Conservation (phyloP, 2,329 filamentous ascomycete species). For the Claviceps purpurea region DNA sequence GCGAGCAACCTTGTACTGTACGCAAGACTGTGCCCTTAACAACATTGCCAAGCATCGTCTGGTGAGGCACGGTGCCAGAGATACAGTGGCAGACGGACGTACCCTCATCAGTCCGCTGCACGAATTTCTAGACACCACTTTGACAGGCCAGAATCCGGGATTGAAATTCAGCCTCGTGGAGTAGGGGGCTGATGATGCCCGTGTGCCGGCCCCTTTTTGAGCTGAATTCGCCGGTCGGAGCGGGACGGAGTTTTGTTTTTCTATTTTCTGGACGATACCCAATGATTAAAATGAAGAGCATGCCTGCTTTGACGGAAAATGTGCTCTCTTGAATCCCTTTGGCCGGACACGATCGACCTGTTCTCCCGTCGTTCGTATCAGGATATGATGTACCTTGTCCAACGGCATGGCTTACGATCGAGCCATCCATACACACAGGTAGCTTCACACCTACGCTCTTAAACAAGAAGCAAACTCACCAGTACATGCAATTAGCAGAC, state of each 20-base stretch:
- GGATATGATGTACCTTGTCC: neutral
- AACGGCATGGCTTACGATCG: neutral
- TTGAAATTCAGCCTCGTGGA: constrained; percentile 15
- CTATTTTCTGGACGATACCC: neutral
- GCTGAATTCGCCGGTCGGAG: neutral
- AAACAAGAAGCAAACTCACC: constrained; percentile 33
- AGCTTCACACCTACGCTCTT: constrained; percentile 40
- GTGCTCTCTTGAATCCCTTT: neutral
- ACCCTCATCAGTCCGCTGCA: constrained; percentile 12
- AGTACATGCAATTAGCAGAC: constrained; percentile 38
- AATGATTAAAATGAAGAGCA: neutral
- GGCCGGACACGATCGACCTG: neutral
- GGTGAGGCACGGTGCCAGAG: constrained; percentile 16
- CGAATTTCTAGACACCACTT: constrained; percentile 14
- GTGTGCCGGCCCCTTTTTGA: too few species aligned
- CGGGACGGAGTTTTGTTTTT: neutral
- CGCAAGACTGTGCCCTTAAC: constrained; percentile 24
- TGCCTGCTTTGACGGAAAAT: neutral
- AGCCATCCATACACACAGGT: constrained; percentile 24
- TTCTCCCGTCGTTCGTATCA: neutral
- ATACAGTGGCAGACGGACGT: constrained; percentile 9
- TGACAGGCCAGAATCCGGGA: constrained; percentile 20
- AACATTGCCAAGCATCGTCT: constrained; percentile 29
- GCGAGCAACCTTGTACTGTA: constrained; percentile 28
- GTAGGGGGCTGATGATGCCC: neutral